These are phyloP conservation scores for Biscutella laevigata DNA, from an alignment of 441 rosid species.

Conservation along the genomic window DNA sequence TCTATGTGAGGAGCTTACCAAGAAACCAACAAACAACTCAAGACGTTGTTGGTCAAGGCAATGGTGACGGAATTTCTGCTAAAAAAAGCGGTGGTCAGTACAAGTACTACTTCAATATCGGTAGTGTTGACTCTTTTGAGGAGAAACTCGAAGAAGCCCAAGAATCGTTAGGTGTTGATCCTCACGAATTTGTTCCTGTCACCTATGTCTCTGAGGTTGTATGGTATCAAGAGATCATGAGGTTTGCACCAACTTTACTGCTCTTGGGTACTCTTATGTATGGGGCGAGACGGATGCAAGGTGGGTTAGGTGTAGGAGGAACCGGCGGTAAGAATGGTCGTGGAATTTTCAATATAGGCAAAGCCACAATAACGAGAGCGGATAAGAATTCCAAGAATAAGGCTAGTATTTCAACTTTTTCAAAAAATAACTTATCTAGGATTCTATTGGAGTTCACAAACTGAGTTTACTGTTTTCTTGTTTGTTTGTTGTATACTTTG, in stretches of 20 bases:
- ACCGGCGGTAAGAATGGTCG: slow-evolving; percentile 54
- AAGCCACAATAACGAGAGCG: slow-evolving; percentile 55
- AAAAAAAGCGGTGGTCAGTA: slow-evolving; percentile 44
- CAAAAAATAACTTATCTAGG: not conserved
- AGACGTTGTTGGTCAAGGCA: slow-evolving; percentile 29
- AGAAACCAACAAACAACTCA: slow-evolving; percentile 32
- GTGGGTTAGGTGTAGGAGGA: slow-evolving; percentile 59
- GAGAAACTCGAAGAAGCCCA: slow-evolving; percentile 71
- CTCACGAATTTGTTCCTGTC: slow-evolving; percentile 54
- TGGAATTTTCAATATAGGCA: slow-evolving; percentile 73
- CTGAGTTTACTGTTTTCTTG: not conserved
- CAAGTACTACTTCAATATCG: slow-evolving; percentile 59
- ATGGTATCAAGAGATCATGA: slow-evolving; percentile 54
- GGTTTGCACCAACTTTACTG: slow-evolving; percentile 52
- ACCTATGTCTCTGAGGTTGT: slow-evolving; percentile 50
- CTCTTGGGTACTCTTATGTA: slow-evolving; percentile 49
- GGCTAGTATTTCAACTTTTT: slow-evolving; percentile 25
- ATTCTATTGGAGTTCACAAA: not conserved
- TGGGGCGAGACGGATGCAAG: slow-evolving; percentile 53
- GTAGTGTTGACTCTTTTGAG: slow-evolving; percentile 66
- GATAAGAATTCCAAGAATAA: slow-evolving; percentile 71
- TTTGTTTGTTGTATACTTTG: not conserved
- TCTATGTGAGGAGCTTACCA: slow-evolving; percentile 47
- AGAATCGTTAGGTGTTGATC: slow-evolving; percentile 48
- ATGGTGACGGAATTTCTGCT: slow-evolving; percentile 20